Percentiles rank a stretch among this genome's conserved stretches.
These are phyloP conservation scores for Calvatia gigantea DNA, from an alignment of 768 basidiomycete species.

Conservation along the genomic window DNA sequence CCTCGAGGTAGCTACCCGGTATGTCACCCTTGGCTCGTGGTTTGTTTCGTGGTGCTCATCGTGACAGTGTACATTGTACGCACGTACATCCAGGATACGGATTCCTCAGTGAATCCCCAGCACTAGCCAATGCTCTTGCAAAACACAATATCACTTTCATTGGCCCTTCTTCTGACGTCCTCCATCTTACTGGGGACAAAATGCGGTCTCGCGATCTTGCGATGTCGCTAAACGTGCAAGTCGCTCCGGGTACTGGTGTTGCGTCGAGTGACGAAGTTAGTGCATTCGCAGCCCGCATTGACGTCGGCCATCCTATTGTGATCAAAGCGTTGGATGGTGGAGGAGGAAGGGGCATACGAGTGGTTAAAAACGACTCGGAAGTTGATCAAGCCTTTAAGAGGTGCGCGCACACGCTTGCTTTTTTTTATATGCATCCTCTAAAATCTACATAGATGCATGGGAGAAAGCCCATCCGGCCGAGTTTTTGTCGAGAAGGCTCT, in stretches of 20 bases:
- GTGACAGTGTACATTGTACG: slow-evolving; percentile 29
- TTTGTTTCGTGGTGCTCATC: too few relatives aligned
- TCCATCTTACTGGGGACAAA: slow-evolving; percentile 61
- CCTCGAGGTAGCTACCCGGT: slow-evolving; percentile 26
- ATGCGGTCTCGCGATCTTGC: slow-evolving; percentile 33
- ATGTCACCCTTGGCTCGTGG: slow-evolving; percentile 1
- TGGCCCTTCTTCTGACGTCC: slow-evolving; percentile 76
- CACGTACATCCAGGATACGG: slow-evolving; percentile 63
- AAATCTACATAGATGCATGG: slow-evolving; percentile 24
- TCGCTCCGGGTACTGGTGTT: slow-evolving; percentile 29
- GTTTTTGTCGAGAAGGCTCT: slow-evolving; percentile 87
- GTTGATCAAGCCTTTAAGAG: slow-evolving; percentile 76
- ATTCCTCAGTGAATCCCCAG: slow-evolving; percentile 84
- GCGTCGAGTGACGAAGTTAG: slow-evolving; percentile 23
- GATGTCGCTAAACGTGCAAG: slow-evolving; percentile 22
- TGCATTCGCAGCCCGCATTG: slow-evolving; percentile 19
- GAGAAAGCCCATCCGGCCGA: slow-evolving; percentile 35
- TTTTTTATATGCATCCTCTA: background rate
- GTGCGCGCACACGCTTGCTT: slow-evolving; percentile 15
- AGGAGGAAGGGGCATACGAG: slow-evolving; percentile 87
- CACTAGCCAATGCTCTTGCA: slow-evolving; percentile 76
- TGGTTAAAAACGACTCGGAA: slow-evolving; percentile 67
- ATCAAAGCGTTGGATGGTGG: slow-evolving; percentile 93
- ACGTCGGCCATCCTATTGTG: slow-evolving; percentile 53
- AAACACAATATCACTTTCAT: slow-evolving; percentile 75